Conservation (phyloP, 176 grass and related monocot species). For the Carex myosuroides region DNA sequence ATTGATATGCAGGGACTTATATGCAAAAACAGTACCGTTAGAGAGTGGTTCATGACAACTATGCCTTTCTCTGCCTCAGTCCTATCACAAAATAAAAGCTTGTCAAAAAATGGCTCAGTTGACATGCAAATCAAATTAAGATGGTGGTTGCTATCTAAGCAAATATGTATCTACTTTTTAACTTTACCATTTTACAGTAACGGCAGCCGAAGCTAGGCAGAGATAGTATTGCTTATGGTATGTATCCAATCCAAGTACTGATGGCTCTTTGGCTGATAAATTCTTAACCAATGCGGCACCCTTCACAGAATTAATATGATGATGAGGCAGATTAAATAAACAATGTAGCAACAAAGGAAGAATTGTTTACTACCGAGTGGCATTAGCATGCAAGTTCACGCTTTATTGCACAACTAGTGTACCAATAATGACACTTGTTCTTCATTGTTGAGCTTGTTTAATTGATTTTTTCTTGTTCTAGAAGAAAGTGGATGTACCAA, state of each 20-base stretch:
- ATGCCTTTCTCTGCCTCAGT: conserved; percentile 87
- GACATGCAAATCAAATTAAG: background rate
- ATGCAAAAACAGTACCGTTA: conserved; percentile 45
- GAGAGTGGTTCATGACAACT: conserved; percentile 76
- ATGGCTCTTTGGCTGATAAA: conserved; percentile 85
- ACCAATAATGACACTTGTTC: background rate
- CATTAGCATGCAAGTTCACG: background rate
- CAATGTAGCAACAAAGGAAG: background rate
- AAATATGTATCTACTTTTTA: background rate
- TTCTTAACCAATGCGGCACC: conserved; percentile 68
- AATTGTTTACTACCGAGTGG: background rate
- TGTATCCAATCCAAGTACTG: conserved; percentile 78
- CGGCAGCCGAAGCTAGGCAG: conserved; percentile 73
- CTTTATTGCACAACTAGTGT: background rate
- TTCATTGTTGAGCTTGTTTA: background rate
- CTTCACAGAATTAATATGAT: conserved; percentile 33
- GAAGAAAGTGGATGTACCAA: background rate
- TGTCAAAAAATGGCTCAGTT: background rate
- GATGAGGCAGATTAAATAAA: background rate
- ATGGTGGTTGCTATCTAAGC: no score
- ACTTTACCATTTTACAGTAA: conserved; percentile 78
- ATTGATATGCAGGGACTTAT: background rate
- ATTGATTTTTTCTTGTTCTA: background rate
- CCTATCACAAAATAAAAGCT: conserved; percentile 34
- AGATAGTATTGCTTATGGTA: conserved; percentile 96